Conservation (phyloP, 1,284 basidiomycete species). For the Boletus subluridellus region DNA sequence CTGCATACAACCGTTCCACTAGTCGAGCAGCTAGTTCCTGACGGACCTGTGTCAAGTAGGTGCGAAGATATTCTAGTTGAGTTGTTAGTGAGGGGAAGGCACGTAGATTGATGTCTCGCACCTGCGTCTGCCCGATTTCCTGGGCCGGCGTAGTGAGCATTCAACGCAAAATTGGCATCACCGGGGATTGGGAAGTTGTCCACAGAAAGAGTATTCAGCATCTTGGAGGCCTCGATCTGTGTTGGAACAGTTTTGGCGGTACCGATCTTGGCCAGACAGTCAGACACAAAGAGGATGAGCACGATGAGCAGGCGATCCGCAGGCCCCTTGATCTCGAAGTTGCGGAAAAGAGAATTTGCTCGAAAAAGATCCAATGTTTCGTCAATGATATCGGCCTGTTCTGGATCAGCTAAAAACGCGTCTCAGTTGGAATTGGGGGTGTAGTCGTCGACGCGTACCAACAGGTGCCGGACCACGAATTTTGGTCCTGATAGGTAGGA, state of each 20-base stretch:
- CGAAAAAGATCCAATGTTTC: conserved; percentile 97
- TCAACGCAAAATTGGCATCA: conserved; percentile 93
- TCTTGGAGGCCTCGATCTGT: conserved; percentile 86
- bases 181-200: conserved; percentile 94
- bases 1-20: conserved; percentile 84
- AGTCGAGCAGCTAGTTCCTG: conserved; percentile 88
- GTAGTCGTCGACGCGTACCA: conserved; percentile 44
- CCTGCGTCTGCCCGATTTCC: conserved; percentile 78
- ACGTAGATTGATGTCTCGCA: conserved; percentile 40
- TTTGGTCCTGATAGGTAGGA: conserved; percentile 90
- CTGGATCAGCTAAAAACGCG: conserved; percentile 60
- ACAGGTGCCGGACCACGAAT: conserved; percentile 89
- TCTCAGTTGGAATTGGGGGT: neutral
- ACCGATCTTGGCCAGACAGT: conserved; percentile 91
- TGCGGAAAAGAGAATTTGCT: conserved; percentile 98
- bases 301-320: conserved; percentile 97
- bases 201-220: conserved; percentile 86
- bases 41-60: conserved; percentile 89
- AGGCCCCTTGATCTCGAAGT: conserved; percentile 99
- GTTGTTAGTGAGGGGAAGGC: neutral
- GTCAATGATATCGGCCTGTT: conserved; percentile 87
- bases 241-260: conserved; percentile 59
- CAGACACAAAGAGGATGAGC: conserved; percentile 96
- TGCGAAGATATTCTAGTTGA: conserved; percentile 73
- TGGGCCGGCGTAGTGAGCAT: conserved; percentile 87